Percentiles rank a stretch among this genome's conserved stretches.
Evolutionary conservation across 768 basidiomycete species (phyloP).

Genomic region (Hemileccinum rubropunctum): DNA sequence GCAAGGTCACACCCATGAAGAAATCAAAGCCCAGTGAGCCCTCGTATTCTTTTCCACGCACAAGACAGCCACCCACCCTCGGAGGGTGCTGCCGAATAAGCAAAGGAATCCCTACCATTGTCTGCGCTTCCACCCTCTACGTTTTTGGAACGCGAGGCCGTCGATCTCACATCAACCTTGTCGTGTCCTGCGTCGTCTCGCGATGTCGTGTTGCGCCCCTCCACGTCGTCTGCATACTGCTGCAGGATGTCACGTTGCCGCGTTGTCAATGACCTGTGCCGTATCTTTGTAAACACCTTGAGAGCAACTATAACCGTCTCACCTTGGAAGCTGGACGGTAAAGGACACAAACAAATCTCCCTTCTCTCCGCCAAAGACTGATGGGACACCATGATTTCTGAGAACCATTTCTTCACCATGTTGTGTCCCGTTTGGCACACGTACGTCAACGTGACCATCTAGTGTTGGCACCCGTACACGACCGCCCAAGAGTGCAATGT

Average conservation of each 20-base stretch:
- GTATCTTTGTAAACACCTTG: constrained; percentile 5
- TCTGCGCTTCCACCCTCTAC: constrained; percentile 24
- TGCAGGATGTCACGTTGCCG: constrained; percentile 87
- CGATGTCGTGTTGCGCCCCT: constrained; percentile 49
- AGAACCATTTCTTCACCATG: constrained; percentile 97
- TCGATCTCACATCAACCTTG: constrained; percentile 19
- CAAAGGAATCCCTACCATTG: constrained; percentile 78
- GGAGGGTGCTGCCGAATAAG: constrained; percentile 51
- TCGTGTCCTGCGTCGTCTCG: constrained; percentile 10
- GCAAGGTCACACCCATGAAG: constrained; percentile 44
- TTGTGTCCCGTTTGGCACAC: constrained; percentile 90
- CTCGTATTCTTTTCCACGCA: constrained; percentile 63
- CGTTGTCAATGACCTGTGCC: constrained; percentile 68
- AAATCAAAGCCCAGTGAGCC: constrained; percentile 69
- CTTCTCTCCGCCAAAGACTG: constrained; percentile 54
- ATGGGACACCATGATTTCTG: constrained; percentile 77
- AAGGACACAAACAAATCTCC: constrained; percentile 92
- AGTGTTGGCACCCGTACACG: constrained; percentile 90
- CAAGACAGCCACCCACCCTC: constrained; percentile 68
- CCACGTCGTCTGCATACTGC: constrained; percentile 90
- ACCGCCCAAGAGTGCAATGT: constrained; percentile 91
- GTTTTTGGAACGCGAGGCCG: constrained; percentile 17
- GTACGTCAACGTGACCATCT: constrained; percentile 93
- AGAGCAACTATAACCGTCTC: constrained; percentile 28
- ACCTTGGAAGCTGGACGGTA: constrained; percentile 88